These are phyloP conservation scores for Orbilia oligospora DNA, from an alignment of 2,329 filamentous ascomycete genomes.

Conservation along the genomic window DNA sequence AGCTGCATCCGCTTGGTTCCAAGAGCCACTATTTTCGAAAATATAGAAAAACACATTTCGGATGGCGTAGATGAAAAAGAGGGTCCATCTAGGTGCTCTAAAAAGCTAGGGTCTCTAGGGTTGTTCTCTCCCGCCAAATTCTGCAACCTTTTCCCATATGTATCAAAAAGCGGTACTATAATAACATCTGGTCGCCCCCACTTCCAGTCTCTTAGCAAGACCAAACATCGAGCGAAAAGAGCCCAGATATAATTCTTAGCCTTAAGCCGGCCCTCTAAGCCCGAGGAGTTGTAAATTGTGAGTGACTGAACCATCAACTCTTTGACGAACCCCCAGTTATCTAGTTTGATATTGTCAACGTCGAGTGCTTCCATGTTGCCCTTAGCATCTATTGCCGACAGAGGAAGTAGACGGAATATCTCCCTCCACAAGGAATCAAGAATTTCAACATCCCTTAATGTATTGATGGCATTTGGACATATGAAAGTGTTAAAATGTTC, in stretches of 20 bases:
- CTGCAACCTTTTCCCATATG: slow-evolving; percentile 76
- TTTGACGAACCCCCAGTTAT: slow-evolving; percentile 76
- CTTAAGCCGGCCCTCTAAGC: neutral
- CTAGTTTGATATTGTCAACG: slow-evolving; percentile 66
- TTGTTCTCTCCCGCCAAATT: slow-evolving; percentile 77
- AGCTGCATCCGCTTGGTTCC: slow-evolving; percentile 72
- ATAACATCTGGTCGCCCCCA: slow-evolving; percentile 73
- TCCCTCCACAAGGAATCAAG: slow-evolving; percentile 74
- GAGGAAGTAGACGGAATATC: slow-evolving; percentile 75
- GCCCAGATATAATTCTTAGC: slow-evolving; percentile 68
- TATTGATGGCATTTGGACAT: slow-evolving; percentile 62
- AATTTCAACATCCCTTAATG: slow-evolving; percentile 25
- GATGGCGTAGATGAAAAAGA: slow-evolving; percentile 70
- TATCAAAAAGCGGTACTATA: slow-evolving; percentile 76
- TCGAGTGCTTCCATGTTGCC: slow-evolving; percentile 69
- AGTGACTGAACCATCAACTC: slow-evolving; percentile 74
- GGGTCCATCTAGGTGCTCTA: slow-evolving; percentile 72
- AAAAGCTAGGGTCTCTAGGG: slow-evolving; percentile 74
- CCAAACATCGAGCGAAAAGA: slow-evolving; percentile 75
- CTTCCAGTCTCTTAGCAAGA: slow-evolving; percentile 76
- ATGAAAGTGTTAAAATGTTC: slow-evolving; percentile 68
- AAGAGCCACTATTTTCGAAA: slow-evolving; percentile 76
- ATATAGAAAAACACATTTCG: slow-evolving; percentile 78
- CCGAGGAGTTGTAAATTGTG: slow-evolving; percentile 72
- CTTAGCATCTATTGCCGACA: slow-evolving; percentile 73